These are phyloP conservation scores for Kwoniella shandongensis DNA, from an alignment of 768 basidiomycete genomes.

Conservation along the genomic window DNA sequence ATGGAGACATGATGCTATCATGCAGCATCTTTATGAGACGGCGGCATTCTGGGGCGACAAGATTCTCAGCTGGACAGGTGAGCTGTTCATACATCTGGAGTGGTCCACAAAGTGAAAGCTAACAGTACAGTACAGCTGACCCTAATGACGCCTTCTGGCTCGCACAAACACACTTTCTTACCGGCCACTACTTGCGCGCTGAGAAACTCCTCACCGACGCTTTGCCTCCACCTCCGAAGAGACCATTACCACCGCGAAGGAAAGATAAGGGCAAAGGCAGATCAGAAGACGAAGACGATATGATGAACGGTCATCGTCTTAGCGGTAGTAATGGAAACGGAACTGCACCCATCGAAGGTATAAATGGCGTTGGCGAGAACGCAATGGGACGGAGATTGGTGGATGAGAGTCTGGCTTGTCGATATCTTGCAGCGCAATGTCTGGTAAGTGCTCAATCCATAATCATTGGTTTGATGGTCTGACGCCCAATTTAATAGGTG, in stretches of 20 bases:
- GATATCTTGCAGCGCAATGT: constrained; percentile 95
- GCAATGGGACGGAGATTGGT: constrained; percentile 67
- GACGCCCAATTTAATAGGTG: constrained; percentile 56
- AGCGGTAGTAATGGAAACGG: constrained; percentile 18
- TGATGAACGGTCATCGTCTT: constrained; percentile 14
- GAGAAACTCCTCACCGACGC: constrained; percentile 87
- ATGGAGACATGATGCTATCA: constrained; percentile 96
- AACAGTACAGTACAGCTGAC: constrained; percentile 62
- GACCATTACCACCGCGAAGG: constrained; percentile 21
- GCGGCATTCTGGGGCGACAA: constrained; percentile 99
- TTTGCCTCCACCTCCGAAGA: constrained; percentile 60
- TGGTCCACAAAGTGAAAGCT: constrained; percentile 4
- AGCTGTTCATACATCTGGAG: constrained; percentile 27
- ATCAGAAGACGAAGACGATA: constrained; percentile 23
- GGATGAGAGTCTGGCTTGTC: constrained; percentile 91
- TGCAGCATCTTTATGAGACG: constrained; percentile 97
- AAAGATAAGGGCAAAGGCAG: constrained; percentile 42
- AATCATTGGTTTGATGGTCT: constrained; percentile 7
- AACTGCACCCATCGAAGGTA: constrained; percentile 2
- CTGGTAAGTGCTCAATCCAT: constrained; percentile 63
- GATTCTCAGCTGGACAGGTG: constrained; percentile 92
- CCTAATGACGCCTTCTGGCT: constrained; percentile 99
- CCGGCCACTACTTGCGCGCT: constrained; percentile 89
- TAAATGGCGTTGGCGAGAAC: constrained; percentile 7
- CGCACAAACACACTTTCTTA: constrained; percentile 95